Evolutionary conservation across 352 stramenopile species (phyloP), one percentile per base, ranked within the genome.

Genomic region (Pythium chondricola): DNA sequence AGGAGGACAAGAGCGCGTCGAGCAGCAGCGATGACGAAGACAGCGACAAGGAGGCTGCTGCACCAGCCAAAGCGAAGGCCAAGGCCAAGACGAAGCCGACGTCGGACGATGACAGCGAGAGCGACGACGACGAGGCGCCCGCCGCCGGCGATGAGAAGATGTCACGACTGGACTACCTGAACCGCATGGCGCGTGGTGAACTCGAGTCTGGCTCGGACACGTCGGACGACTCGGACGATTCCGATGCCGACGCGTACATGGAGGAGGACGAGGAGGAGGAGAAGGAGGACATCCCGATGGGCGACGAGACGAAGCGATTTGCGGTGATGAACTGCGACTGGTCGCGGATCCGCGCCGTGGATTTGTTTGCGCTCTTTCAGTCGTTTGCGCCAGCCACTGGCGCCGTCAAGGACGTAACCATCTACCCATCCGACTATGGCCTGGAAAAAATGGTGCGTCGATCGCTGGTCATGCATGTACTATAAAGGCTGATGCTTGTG

Each of bases 301-400:
- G 78, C 27, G 85, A 89, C 3, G 81, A 85, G 41, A 96, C 89
- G 10, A 89, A 77, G 43, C 78, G 81, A 16, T 88, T 99, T 33
- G 95, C 94, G 1, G 73, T 98, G 18, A 80, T 96, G 42, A 98
- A 98, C 67, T 94, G 95, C 52, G 95, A 99, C 74, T 99, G 96
- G 96, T 83, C 90, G 30, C 74, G 96, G 49, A 91, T 98, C 43
- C 88, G 90, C 33, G 94, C 96, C 3, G 83, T 97, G 26, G 96
- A 99, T 70, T 55, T 99, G 22, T 97, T 97, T 62, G 90, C 90
- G 33, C 82, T 98, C 25, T 90, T 97, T 25, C 71, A 91, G 56
- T 97, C 93, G 31, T 98, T 98, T 50, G 94, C 96, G 29, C 88
- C 88, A 27, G 69, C 82, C 24, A 91, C 80, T 1, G 93, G 92